A percentile compares a stretch with the other conserved stretches of the same genome.
Conservation (phyloP, 1,284 basidiomycete species). For the Cryptococcus sp. region DNA sequence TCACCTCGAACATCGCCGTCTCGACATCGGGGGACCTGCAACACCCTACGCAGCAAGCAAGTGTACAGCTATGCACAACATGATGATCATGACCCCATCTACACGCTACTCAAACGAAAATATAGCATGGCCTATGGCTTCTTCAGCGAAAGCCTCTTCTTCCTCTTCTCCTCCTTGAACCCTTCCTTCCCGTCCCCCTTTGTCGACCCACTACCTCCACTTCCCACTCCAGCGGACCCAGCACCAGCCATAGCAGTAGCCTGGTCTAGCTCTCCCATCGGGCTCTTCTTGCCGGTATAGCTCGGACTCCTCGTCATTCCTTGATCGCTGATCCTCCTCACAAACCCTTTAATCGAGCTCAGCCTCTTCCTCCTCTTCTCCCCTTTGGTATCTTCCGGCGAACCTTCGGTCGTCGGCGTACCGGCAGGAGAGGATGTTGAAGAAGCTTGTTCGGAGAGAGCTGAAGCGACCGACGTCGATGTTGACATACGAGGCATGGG, state of each 20-base stretch:
- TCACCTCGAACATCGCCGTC: too few relatives aligned
- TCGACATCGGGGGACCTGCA: too few relatives aligned
- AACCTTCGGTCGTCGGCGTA: neutral
- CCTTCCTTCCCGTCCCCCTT: neutral
- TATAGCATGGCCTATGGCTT: too few relatives aligned
- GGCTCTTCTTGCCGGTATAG: neutral
- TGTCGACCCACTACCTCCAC: neutral
- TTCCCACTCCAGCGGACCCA: neutral
- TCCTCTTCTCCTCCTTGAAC: conserved; percentile 15
- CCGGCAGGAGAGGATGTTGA: neutral
- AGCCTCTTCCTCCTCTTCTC: conserved; percentile 34
- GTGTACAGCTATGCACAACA: too few relatives aligned
- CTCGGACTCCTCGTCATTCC: conserved; percentile 4
- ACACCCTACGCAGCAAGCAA: too few relatives aligned
- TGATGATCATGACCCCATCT: too few relatives aligned
- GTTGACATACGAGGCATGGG: neutral
- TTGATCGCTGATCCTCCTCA: conserved; percentile 38
- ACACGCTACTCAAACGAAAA: too few relatives aligned
- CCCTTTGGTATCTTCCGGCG: neutral
- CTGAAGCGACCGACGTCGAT: neutral
- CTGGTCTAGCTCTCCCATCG: conserved; percentile 4
- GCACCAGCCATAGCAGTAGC: neutral
- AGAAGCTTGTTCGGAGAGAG: neutral
- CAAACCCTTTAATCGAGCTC: conserved; percentile 38
- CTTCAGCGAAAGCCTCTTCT: conserved; percentile 7